These are phyloP conservation scores for Chimonanthus salicifolius DNA, from an alignment of 164 flowering plant species.

Conservation along the genomic window DNA sequence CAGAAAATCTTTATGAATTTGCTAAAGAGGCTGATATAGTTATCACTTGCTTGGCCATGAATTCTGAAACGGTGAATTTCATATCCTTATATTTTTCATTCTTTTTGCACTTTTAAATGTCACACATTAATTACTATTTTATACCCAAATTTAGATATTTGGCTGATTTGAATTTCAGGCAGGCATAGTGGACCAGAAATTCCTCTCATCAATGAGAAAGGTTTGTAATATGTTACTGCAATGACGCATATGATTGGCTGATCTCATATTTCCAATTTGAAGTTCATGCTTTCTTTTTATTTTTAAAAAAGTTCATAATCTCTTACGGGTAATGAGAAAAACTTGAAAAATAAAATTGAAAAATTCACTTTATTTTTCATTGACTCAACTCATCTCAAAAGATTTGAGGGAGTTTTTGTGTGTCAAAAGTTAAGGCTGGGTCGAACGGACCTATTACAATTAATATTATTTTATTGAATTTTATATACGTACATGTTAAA, in stretches of 20 bases:
- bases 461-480: no score
- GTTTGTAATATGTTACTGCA: slow-evolving; percentile 29
- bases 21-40: slow-evolving; percentile 79
- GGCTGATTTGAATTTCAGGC: slow-evolving; percentile 40
- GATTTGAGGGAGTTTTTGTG: no score
- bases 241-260: neutral
- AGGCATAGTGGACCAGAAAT: slow-evolving; percentile 59
- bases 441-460: no score
- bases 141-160: slow-evolving; percentile 5
- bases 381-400: no score
- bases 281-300: no score
- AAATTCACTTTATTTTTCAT: no score
- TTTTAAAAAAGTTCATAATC: neutral
- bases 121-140: neutral
- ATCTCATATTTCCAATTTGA: neutral
- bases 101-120: neutral
- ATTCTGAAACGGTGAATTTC: slow-evolving; percentile 59
- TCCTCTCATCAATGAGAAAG: slow-evolving; percentile 87
- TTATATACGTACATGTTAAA: no score
- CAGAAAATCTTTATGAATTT: slow-evolving; percentile 52
- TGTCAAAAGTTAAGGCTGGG: no score
- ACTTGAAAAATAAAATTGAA: no score
- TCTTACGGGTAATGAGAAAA: no score
- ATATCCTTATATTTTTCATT: neutral
- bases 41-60: slow-evolving; percentile 63